Conservation (phyloP, 1,284 basidiomycete genomes). For the Heterobasidion irregulare region DNA sequence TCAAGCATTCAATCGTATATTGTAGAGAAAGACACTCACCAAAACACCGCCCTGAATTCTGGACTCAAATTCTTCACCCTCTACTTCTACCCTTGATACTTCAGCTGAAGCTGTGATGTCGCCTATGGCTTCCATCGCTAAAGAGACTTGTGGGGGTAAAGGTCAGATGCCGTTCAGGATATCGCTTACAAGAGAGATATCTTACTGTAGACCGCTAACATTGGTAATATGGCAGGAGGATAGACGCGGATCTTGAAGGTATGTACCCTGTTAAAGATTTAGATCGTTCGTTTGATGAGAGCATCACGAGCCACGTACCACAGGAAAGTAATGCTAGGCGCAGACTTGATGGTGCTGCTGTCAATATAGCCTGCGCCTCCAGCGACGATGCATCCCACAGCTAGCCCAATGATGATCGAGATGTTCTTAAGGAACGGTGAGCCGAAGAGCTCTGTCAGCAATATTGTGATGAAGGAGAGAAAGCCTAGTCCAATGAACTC, state of each 20-base stretch:
- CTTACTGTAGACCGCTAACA: conserved; percentile 73
- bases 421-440: conserved; percentile 78
- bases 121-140: conserved; percentile 80
- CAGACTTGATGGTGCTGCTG: conserved; percentile 47
- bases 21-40: conserved; percentile 28
- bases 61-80: conserved; percentile 68
- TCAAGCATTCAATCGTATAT: background rate
- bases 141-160: conserved; percentile 38
- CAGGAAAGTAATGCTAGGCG: conserved; percentile 75
- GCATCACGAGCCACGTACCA: conserved; percentile 32
- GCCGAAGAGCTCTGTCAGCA: conserved; percentile 73
- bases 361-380: conserved; percentile 72
- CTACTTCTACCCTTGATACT: conserved; percentile 63
- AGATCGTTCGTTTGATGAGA: background rate
- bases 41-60: conserved; percentile 82
- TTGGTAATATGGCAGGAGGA: conserved; percentile 74
- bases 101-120: conserved; percentile 84
- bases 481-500: conserved; percentile 84
- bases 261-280: conserved; percentile 44
- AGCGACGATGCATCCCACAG: conserved; percentile 73
- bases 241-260: conserved; percentile 77
- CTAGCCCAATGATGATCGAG: conserved; percentile 67
- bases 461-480: conserved; percentile 71
- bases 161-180: background rate
- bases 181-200: background rate